Evolutionary conservation across 2,329 filamentous ascomycete genomes (phyloP).

Genomic region (Hypoxylon sp.): DNA sequence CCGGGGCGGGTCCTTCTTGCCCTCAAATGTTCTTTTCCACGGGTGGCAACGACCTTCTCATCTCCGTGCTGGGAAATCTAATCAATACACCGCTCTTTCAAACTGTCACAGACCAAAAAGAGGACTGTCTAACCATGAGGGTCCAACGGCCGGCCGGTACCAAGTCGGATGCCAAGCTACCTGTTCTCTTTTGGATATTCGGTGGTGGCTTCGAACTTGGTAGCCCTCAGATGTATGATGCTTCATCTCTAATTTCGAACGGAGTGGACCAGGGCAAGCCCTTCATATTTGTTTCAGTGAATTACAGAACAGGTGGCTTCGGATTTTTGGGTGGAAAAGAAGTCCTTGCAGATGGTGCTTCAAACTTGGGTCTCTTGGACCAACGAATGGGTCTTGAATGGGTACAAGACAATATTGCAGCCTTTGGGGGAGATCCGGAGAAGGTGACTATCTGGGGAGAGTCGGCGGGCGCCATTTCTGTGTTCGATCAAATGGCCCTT

Average conservation of each 20-base stretch:
- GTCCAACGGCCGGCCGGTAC: conserved; percentile 73
- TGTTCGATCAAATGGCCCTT: conserved; percentile 81
- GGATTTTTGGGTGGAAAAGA: conserved; percentile 81
- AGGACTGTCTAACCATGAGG: conserved; percentile 76
- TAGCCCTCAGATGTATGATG: conserved; percentile 66
- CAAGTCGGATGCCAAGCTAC: conserved; percentile 68
- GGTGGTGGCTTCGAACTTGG: conserved; percentile 75
- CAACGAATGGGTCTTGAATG: conserved; percentile 81
- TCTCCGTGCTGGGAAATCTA: conserved; percentile 63
- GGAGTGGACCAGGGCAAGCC: conserved; percentile 69
- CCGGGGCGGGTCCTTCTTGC: conserved; percentile 72
- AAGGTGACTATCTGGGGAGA: conserved; percentile 87
- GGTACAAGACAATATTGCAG: conserved; percentile 82
- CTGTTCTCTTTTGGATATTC: conserved; percentile 80
- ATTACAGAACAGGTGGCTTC: conserved; percentile 82
- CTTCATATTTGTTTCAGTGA: conserved; percentile 82
- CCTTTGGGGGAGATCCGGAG: conserved; percentile 84
- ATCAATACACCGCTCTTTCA: conserved; percentile 72
- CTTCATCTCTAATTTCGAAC: conserved; percentile 61
- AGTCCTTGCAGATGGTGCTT: conserved; percentile 74
- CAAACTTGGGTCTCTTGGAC: conserved; percentile 81
- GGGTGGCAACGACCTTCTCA: conserved; percentile 56
- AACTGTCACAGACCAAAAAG: conserved; percentile 66
- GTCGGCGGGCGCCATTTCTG: conserved; percentile 79
- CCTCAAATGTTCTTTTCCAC: conserved; percentile 78